Conservation (phyloP, 1,284 basidiomycete species). For the Pholiota adiposa region DNA sequence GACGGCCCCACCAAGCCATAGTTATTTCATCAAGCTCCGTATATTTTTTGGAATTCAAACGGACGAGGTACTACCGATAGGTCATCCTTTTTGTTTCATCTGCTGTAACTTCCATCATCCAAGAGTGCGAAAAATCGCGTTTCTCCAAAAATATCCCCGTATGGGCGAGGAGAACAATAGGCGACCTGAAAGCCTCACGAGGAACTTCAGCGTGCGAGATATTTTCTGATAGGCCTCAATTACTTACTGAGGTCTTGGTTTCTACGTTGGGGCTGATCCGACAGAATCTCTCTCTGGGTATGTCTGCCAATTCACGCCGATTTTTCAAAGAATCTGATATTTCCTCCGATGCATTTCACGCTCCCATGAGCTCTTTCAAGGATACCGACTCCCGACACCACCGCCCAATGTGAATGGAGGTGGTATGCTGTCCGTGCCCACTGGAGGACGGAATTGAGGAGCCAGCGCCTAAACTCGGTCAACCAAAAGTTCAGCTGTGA, state of each 20-base stretch:
- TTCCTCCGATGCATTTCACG: background rate
- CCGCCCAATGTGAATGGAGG: background rate
- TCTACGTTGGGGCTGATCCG: constrained; percentile 1
- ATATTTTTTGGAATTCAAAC: background rate
- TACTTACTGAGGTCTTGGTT: background rate
- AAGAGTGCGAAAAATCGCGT: background rate
- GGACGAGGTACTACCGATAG: background rate
- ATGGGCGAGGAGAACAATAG: constrained; percentile 8
- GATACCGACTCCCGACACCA: background rate
- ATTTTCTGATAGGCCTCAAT: background rate
- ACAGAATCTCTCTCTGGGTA: constrained; percentile 2
- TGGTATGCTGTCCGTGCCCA: background rate
- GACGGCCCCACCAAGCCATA: background rate
- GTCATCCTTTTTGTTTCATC: background rate
- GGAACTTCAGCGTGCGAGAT: constrained; percentile 1
- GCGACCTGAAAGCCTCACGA: background rate
- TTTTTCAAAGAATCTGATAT: background rate
- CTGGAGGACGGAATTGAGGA: background rate
- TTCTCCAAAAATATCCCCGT: constrained; percentile 4
- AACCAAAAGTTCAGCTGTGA: background rate
- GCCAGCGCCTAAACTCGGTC: background rate
- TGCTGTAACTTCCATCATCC: background rate
- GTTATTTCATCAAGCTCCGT: background rate
- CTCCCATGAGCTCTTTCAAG: background rate
- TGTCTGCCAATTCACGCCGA: background rate